Evolutionary conservation across 108 stramenopile genomes (phyloP), one percentile per base, ranked within the genome.

Genomic region (Schizochytrium sp.): DNA sequence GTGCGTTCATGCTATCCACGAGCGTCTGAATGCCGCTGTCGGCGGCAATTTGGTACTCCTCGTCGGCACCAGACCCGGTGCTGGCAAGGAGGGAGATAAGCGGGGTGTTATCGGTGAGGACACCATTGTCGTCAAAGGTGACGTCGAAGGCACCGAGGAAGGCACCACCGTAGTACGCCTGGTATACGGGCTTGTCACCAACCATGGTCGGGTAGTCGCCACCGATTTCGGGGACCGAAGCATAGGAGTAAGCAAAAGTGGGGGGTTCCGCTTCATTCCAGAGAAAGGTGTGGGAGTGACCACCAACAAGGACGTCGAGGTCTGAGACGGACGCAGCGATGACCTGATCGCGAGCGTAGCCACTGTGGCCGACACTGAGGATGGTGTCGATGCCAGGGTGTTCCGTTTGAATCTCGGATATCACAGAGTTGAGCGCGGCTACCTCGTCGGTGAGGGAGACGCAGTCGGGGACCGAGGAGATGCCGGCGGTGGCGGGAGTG

Each of bases 171-270:
- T 53, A 83, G 10, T 12, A 83, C 10, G 76, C 76, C 51, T 83
- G 76, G 51, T 45, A 23, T 4, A 83, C 76, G 28, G 76, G 76
- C 10, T 14, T 53, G 51, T 83, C 48, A 23, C 76, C 76, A 3
- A 83, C 76, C 76, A 83, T 83, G 51, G 76, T 83, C 25, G 76
- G 76, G 76, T 83, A 83, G 12, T 21, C 76, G 5, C 76, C 51
- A 12, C 48, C 51, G 76, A 53, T 25, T 34, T 53, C 28, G 48
- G n/a, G 76, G 4, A 53, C 43, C 76, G 6, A 21, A 10, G 19
- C 34, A 34, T 34, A 34, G 34, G 34, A 34, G 48, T 6, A 25
- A 5, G 51, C 45, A 34, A 83, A 6, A 45, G 45, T 28, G 63
- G 63, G 63, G 34, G 21, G 14, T 1, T 6, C 23, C 45, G 6